Conservation (phyloP, 129 eudicot species). For the Saussurea involucrata region DNA sequence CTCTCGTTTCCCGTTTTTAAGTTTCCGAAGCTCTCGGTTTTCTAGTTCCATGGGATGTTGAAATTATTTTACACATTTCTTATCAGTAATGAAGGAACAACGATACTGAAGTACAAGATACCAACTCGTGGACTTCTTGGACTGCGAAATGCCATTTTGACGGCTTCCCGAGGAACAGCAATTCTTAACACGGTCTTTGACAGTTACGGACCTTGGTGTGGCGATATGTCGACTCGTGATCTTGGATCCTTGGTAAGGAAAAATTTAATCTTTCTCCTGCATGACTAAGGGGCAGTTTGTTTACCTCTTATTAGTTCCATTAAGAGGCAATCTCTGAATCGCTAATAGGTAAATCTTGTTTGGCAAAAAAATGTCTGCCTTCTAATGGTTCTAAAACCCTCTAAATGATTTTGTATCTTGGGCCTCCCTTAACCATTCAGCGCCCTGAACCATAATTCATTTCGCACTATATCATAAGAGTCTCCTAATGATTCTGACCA, state of each 20-base stretch:
- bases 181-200: constrained; percentile 91
- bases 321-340: too few relatives aligned
- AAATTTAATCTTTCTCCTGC: background rate
- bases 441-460: too few relatives aligned
- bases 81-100: constrained; percentile 78
- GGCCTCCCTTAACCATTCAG: too few relatives aligned
- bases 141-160: constrained; percentile 74
- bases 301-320: too few relatives aligned
- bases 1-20: background rate
- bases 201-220: constrained; percentile 93
- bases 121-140: constrained; percentile 99
- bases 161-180: constrained; percentile 97
- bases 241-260: constrained; percentile 83
- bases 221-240: constrained; percentile 91
- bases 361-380: too few relatives aligned
- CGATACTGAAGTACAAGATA: constrained; percentile 73
- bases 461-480: too few relatives aligned
- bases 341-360: too few relatives aligned
- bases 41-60: background rate
- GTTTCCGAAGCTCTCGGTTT: background rate
- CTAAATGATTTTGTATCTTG: too few relatives aligned
- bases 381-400: too few relatives aligned
- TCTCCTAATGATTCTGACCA: too few relatives aligned
- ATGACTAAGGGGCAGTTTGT: too few relatives aligned
- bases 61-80: background rate